Base-by-base conservation (phyloP, 2,329 filamentous ascomycete species). In the Dissoconium aciculare region DNA sequence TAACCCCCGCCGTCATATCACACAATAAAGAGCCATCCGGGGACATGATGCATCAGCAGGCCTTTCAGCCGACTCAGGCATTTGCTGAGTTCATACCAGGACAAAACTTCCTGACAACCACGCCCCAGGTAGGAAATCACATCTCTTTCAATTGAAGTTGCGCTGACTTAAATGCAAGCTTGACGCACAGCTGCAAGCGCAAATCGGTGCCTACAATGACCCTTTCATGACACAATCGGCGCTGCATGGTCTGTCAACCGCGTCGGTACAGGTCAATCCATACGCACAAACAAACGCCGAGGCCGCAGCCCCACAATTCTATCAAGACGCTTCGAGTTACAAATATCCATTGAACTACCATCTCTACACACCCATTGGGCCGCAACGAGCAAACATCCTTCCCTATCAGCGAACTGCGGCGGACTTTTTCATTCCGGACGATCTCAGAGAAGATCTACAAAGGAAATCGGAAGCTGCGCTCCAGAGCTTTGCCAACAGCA, bases 371-470 rank as follows among this genome's bases (percentile, higher is more conserved):
- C 84, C 85, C 0, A 69, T 85, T 34, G 83, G 82, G 4, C 75
- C 81, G n/a, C 71, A 84, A 51, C 71, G 74, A 37, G 79, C 87
- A 39, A 83, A 83, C 40, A 64, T 93, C 16, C 65, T 80, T 42
- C 74, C 78, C 3, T 93, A 92, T 50, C 87, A 98, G 52, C 74
- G 82, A 36, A 76, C 78, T 34, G 74, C 81, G 2, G 82, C 91
- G 49, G 85, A 95, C 50, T 81, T 95, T 42, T 98, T 98, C 55
- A 69, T 95, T 25, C 74, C 83, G 1, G 85, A 93, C 47, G 75
- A 82, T 36, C 57, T 92, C 5, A 71, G 89, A 32, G 82, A 94
- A 57, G 84, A 94, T 17, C 60, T 93, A 39, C 83, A 92, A 50
- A 83, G 79, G 57, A 93, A 87, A 57, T 67, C 78, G 1, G 85